phyloP scores from a whole-genome alignment of 805 yeast genomes.

The Candida easanensis region DNA sequence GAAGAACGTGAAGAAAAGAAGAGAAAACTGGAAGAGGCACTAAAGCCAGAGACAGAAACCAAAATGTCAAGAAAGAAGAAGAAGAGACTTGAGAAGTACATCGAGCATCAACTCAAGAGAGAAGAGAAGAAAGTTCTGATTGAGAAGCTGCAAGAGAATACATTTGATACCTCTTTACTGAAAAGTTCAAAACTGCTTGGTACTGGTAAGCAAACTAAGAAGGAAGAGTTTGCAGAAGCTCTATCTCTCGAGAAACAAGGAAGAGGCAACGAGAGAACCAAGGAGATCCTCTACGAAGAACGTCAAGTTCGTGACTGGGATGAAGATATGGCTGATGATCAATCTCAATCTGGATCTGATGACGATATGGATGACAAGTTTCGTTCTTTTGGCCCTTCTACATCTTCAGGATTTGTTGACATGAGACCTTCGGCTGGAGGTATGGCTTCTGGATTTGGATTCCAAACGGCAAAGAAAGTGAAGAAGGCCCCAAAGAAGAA shows the following conservation, averaged over 20 bases:
- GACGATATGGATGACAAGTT: conserved; percentile 21
- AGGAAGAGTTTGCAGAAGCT: conserved; percentile 73
- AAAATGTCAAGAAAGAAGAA: conserved; percentile 69
- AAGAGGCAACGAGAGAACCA: conserved; percentile 57
- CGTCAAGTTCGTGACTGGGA: conserved; percentile 63
- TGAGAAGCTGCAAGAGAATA: conserved; percentile 61
- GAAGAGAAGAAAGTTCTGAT: conserved; percentile 82
- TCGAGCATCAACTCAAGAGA: conserved; percentile 83
- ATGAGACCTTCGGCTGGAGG: conserved; percentile 65
- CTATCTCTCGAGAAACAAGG: conserved; percentile 70
- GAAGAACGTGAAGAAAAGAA: conserved; percentile 65
- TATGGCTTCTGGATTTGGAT: conserved; percentile 68
- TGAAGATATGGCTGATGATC: conserved; percentile 30
- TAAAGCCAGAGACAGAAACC: conserved; percentile 58
- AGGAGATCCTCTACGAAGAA: conserved; percentile 66
- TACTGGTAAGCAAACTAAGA: conserved; percentile 62
- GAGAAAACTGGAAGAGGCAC: conserved; percentile 56
- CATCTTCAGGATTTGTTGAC: conserved; percentile 57
- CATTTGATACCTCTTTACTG: conserved; percentile 65
- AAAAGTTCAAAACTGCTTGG: conserved; percentile 80
- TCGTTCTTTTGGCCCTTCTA: conserved; percentile 24
- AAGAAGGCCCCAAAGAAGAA: conserved; percentile 45
- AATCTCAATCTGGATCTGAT: conserved; percentile 7
- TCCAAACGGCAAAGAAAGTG: conserved; percentile 52
- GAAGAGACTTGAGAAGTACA: conserved; percentile 85